A percentile compares a stretch with the other conserved stretches of the same genome.
Evolutionary conservation across 2,329 filamentous ascomycete species (phyloP).

Genomic region (Penicillium sp.): DNA sequence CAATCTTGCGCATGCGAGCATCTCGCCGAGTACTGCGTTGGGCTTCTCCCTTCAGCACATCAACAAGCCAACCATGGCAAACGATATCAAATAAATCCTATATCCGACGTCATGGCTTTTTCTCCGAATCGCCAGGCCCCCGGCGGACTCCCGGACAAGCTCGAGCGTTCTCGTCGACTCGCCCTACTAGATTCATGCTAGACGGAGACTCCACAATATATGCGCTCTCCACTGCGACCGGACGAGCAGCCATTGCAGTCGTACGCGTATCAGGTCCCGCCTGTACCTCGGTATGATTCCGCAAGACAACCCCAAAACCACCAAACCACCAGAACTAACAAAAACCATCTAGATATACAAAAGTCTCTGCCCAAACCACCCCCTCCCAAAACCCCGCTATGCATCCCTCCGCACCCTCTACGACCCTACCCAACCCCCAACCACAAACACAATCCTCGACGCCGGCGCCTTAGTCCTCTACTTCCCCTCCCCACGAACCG

Average conservation of each 20-base stretch:
- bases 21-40: slow-evolving; percentile 24
- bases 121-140: slow-evolving; percentile 2
- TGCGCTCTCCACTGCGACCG: slow-evolving; percentile 82
- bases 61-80: slow-evolving; percentile 20
- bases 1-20: slow-evolving; percentile 35
- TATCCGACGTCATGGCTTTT: slow-evolving; percentile 15
- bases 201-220: slow-evolving; percentile 69
- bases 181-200: slow-evolving; percentile 17
- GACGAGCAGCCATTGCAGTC: slow-evolving; percentile 85
- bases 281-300: slow-evolving; percentile 60
- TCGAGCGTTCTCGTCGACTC: slow-evolving; percentile 28
- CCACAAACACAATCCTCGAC: slow-evolving; percentile 59
- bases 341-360: slow-evolving; percentile 61
- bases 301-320: neutral
- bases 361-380: slow-evolving; percentile 57
- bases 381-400: slow-evolving; percentile 58
- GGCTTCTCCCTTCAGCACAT: slow-evolving; percentile 27
- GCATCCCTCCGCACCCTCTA: slow-evolving; percentile 75
- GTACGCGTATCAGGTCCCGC: slow-evolving; percentile 81
- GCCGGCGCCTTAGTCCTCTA: slow-evolving; percentile 76
- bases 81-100: slow-evolving; percentile 10
- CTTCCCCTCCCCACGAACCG: slow-evolving; percentile 77
- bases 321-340: neutral
- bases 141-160: neutral
- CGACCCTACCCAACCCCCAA: slow-evolving; percentile 51